phyloP scores from a whole-genome alignment of 1,284 basidiomycete genomes.

The Heterobasidion parviporum region DNA sequence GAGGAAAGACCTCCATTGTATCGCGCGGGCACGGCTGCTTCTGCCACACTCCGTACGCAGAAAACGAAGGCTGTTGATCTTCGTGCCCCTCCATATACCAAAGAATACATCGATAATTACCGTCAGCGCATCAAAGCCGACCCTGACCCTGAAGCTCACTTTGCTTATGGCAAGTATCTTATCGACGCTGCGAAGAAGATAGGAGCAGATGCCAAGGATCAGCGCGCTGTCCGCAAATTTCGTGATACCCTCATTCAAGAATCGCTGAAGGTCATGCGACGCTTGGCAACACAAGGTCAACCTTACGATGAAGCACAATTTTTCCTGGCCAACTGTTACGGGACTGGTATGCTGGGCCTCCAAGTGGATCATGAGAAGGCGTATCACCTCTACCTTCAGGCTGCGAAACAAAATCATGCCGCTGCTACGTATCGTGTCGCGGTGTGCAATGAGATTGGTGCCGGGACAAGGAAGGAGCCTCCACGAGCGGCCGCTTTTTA shows the following conservation, averaged over 20 bases:
- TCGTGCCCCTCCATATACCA: slow-evolving; percentile 84
- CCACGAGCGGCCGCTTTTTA: slow-evolving; percentile 92
- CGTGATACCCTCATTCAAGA: slow-evolving; percentile 85
- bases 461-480: slow-evolving; percentile 88
- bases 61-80: slow-evolving; percentile 82
- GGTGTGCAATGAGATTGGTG: slow-evolving; percentile 99
- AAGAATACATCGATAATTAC: slow-evolving; percentile 96
- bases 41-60: slow-evolving; percentile 52
- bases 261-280: slow-evolving; percentile 87
- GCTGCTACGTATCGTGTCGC: slow-evolving; percentile 95
- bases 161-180: slow-evolving; percentile 94
- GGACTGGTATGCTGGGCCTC: slow-evolving; percentile 89
- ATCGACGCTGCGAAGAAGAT: slow-evolving; percentile 98
- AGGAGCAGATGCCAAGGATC: slow-evolving; percentile 64
- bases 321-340: slow-evolving; percentile 96
- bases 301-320: slow-evolving; percentile 98
- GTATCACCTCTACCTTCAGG: slow-evolving; percentile 97
- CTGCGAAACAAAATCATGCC: slow-evolving; percentile 94
- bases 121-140: slow-evolving; percentile 95
- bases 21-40: slow-evolving; percentile 48
- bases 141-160: slow-evolving; percentile 98
- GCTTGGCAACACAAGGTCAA: slow-evolving; percentile 83
- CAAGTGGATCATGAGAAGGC: slow-evolving; percentile 97
- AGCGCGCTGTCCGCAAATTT: slow-evolving; percentile 81
- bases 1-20: slow-evolving; percentile 49